Evolutionary conservation across 2,329 filamentous ascomycete species (phyloP).

Genomic region (Penicillium sp.): DNA sequence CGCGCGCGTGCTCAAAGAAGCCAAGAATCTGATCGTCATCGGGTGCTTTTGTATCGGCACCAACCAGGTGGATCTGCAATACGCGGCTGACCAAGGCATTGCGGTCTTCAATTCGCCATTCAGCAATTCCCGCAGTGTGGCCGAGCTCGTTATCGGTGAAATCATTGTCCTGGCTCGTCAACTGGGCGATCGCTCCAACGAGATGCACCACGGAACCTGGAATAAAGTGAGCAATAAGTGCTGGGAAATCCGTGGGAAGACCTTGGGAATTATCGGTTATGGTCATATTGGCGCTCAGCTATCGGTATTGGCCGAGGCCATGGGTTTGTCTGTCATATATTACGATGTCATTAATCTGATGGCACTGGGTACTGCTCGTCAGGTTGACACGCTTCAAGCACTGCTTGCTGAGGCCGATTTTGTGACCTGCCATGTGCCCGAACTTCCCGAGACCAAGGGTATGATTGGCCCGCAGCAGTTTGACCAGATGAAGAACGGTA

Average conservation of each 20-base stretch:
- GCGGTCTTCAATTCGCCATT: slow-evolving; percentile 99
- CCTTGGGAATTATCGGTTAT: slow-evolving; percentile 91
- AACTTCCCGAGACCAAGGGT: slow-evolving; percentile 84
- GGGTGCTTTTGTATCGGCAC: slow-evolving; percentile 99
- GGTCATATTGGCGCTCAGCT: slow-evolving; percentile 96
- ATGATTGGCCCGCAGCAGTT: slow-evolving; percentile 80
- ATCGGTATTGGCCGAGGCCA: slow-evolving; percentile 89
- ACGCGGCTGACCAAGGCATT: slow-evolving; percentile 56
- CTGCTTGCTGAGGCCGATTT: slow-evolving; percentile 81
- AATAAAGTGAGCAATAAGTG: slow-evolving; percentile 96
- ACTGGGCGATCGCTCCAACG: slow-evolving; percentile 83
- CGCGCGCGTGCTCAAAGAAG: slow-evolving; percentile 74
- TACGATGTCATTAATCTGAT: slow-evolving; percentile 93
- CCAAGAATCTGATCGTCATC: slow-evolving; percentile 89
- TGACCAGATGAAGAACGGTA: slow-evolving; percentile 81
- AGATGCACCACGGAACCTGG: slow-evolving; percentile 92
- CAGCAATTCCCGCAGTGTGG: slow-evolving; percentile 93
- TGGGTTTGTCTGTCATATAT: slow-evolving; percentile 98
- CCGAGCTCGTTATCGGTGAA: slow-evolving; percentile 89
- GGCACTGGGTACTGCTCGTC: slow-evolving; percentile 80
- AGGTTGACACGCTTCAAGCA: slow-evolving; percentile 69
- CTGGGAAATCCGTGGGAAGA: slow-evolving; percentile 98
- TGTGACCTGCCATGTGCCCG: slow-evolving; percentile 89
- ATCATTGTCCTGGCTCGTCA: slow-evolving; percentile 90
- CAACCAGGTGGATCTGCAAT: slow-evolving; percentile 49